Base-by-base conservation (phyloP, 2,329 filamentous ascomycete species). In the Nemania sp. region DNA sequence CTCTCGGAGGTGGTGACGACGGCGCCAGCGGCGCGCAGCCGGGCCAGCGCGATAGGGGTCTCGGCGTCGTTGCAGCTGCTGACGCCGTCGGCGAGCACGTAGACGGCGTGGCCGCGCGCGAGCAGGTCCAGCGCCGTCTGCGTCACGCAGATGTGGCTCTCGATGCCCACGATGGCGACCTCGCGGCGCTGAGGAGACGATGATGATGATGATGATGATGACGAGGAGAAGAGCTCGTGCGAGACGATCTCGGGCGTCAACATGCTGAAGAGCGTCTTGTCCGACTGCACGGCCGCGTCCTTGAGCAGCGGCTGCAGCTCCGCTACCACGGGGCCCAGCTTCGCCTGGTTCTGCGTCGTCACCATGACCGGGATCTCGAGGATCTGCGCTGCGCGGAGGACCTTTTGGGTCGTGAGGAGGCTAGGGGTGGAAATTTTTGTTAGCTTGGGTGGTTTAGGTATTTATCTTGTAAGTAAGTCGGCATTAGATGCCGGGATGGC, bases 201-300 rank as follows among this genome's bases (percentile, higher is more conserved):
- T 86, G 57, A 91, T 88, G 54, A n/a, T n/a, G n/a, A n/a, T n/a
- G n/a, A n/a, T n/a, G 64, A 98, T 86, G 57, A 91, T 83, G 69
- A 88, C 83, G 20, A 18, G 6, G 72, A 37, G 59, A 76, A 69
- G 18, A 71, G 68, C 4, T 77, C 54, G 40, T 62, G 59, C 29
- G 50, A 43, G 13, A 29, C 10, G 45, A 97, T 79, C 40, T 88
- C 81, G 0, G 91, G 89, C 1, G 90, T 86, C 74, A 87, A 83
- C 93, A 98, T 98, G 72, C 87, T 91, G 81, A 98, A 98, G 52
- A 85, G 83, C 5, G 91, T 94, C 79, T 98, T 98, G 81, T 98
- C 94, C 68, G 85, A 79, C 70, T 90, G 77, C 34, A 81, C 80
- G 47, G 81, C 72, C 1, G 85, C 83, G 40, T 77, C 71, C 59